Evolutionary conservation across 2,329 filamentous ascomycete species (phyloP), one percentile per base, ranked within the genome.

Genomic region (Hymenoscyphus occultus): DNA sequence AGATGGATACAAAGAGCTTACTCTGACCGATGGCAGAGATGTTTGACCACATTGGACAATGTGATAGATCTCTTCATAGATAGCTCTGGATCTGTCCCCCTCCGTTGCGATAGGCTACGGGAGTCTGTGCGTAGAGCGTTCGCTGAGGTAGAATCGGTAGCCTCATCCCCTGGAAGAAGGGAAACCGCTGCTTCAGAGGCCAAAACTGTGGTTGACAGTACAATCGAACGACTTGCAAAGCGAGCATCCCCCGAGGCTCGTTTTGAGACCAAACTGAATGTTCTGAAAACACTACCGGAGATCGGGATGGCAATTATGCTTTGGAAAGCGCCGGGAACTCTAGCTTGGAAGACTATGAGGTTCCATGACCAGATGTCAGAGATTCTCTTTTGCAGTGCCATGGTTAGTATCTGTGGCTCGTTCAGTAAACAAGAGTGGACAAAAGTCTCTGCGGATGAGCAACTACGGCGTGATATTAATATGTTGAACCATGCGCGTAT

Each of bases 321-420:
- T 19, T 68, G 64, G 62, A 48, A 64, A 56, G 16, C 35, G 10
- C 59, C 32, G 28, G 28, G 48, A 14, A 59, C 39, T 5, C 64
- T 35, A 1, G n/a, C 22, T 13, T 68, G 64, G 66, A 19, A 63
- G 54, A 22, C 31, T 5, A 39, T 40, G 12, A 32, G 57, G 12
- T 68, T 68, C 32, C 32, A 59, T 12, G 62, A 67, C 22, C 64
- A 69, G 2, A 45, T 65, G 19, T 62, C 64, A 1, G 65, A 69
- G 54, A 62, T 61, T 56, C 54, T 64, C 6, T 42, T 66, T 13
- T 66, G 64, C 10, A 65, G 65, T 58, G 59, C 62, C 13, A 62
- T 69, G 65, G 31, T 63, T 39, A 16, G 42, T 14, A 59, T 69
- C 6, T 63, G 65, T 22, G 56, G 56, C 39, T 65, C 63, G 13